Base-by-base conservation (phyloP, 495 filamentous ascomycete genomes). In the Jackrogersella minutella region DNA sequence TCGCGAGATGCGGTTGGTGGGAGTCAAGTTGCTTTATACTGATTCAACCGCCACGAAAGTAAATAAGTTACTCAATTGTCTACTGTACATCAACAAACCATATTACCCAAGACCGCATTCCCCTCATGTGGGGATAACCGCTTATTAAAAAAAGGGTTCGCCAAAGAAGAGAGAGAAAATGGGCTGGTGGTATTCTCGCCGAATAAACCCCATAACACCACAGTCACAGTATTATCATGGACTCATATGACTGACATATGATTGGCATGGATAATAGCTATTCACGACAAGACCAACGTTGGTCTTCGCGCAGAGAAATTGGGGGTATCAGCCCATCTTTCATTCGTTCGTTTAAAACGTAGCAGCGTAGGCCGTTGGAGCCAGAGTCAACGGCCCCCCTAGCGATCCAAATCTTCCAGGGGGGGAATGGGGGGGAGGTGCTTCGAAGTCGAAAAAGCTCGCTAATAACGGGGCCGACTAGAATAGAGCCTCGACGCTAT, bases 281-380 rank as follows among this genome's bases (percentile, higher is more conserved):
- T 49, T 56, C 62, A 46, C 61, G 43, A 59, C 36, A 13, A 61
- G 19, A 52, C 40, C 36, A 51, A 34, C 36, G 30, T 28, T 30
- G 26, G 58, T 30, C 41, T 34, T 34, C 51, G 37, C 36, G 50
- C 26, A 40, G 46, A 49, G 11, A 51, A 24, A 57, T 40, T 43
- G 44, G 55, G 50, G 66, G 58, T 47, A 54, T 61, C 31, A 50
- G 62, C 28, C 14, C 8, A 5, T 14, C 51, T 49, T 37, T 47
- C 56, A 70, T 70, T 70, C 41, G 67, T 40, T 62, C 67, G 67
- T 66, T 66, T 70, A 70, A 70, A 61, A n/a, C n/a, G n/a, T n/a
- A n/a, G n/a, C n/a, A n/a, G n/a, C 46, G 26, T 41, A 60, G 11
- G 61, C 14, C 11, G 34, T 64, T 53, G 34, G 40, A 31, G 22